Evolutionary conservation across 768 basidiomycete species (phyloP), one percentile per base, ranked within the genome.

Genomic region (Russula vinacea): DNA sequence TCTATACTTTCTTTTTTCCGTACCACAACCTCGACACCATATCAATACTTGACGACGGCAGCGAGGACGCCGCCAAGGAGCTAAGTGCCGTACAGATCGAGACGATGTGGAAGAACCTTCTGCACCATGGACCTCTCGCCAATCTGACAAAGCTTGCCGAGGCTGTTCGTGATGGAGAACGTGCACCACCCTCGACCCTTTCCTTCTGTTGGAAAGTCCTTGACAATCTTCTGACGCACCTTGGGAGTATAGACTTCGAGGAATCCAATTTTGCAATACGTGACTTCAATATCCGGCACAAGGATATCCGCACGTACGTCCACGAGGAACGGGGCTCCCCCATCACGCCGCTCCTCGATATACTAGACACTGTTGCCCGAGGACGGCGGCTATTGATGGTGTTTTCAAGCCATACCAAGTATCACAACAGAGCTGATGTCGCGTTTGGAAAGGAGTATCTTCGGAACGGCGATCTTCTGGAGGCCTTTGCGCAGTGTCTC

Each of bases 181-280:
- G 19, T 6, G 50, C 24, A 4, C 44, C 24, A 13, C 42, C 32
- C 5, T 54, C 29, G 4, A 33, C 17, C 19, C 62, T 64, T 33
- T 58, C 62, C 5, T 29, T 64, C 26, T 64, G 57, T 17, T 64
- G 62, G 62, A 45, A 17, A 11, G 45, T 50, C n/a, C 44, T 64
- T 52, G 52, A 64, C 26, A 17, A 53, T 7, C 62, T 64, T 22
- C 19, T 53, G 44, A 64, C 26, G 29, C 35, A 37, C 11, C 58
- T 64, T 35, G 26, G 16, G n/a, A 54, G 53, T 5, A 5, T 52
- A n/a, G 35, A n/a, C 35, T 35, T 29, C 5, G 44, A 59, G 1
- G 52, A 40, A 24, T 47, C 52, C 3, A 16, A 26, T 1, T 17
- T n/a, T 3, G 16, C 52, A 24, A 51, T 29, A 22, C 13, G 14